A percentile compares a stretch with the other conserved stretches of the same genome.
Evolutionary conservation across 176 grass and related monocot species (phyloP).

Genomic region (Oryza meridionalis): DNA sequence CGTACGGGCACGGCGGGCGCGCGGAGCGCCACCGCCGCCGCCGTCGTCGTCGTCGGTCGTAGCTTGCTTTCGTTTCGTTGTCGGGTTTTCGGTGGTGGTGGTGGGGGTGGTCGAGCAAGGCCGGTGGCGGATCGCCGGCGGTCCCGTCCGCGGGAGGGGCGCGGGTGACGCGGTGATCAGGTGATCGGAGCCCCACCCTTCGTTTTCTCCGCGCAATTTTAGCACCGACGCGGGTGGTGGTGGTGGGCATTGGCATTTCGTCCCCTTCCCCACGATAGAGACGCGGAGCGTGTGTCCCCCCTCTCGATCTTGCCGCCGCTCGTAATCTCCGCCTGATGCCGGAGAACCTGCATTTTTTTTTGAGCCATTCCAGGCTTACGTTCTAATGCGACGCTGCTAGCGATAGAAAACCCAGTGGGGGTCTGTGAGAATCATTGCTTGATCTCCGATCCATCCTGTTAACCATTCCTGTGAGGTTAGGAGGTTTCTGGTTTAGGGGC

Average conservation of each 20-base stretch:
- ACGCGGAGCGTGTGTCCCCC: too few relatives aligned
- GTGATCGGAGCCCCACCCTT: constrained; percentile 5
- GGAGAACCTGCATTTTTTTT: neutral
- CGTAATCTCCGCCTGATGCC: neutral
- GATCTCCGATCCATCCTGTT: neutral
- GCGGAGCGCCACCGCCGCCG: too few relatives aligned
- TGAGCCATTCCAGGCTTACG: neutral
- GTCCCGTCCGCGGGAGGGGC: neutral
- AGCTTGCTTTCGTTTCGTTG: neutral
- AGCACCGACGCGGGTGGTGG: neutral
- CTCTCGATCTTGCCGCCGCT: neutral
- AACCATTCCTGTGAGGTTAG: neutral
- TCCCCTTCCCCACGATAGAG: neutral
- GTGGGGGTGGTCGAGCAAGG: neutral
- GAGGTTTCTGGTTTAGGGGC: neutral
- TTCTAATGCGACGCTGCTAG: neutral
- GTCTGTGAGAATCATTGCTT: neutral
- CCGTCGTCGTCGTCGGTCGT: too few relatives aligned
- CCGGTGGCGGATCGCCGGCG: neutral
- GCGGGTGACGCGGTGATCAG: neutral
- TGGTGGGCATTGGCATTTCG: neutral
- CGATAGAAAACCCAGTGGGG: neutral
- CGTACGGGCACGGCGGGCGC: neutral
- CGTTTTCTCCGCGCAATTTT: neutral
- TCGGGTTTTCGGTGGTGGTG: neutral